phyloP scores from a whole-genome alignment of 1,284 basidiomycete species.

The Fomitopsis betulina region DNA sequence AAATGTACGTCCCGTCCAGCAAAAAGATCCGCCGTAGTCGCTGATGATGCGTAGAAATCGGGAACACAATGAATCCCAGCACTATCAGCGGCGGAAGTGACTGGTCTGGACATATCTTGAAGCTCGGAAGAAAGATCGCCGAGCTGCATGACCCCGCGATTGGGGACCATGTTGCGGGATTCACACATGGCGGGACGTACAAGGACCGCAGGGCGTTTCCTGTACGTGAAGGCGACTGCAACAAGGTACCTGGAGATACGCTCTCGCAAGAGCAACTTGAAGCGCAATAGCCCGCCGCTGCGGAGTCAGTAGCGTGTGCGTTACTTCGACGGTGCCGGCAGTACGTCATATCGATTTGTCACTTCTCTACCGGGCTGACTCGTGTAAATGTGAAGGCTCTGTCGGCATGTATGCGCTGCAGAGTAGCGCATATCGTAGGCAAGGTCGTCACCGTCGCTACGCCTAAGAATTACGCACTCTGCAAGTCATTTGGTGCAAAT shows the following conservation, averaged over 20 bases:
- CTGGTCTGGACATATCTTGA: slow-evolving; percentile 16
- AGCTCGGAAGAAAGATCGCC: slow-evolving; percentile 17
- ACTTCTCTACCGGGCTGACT: too few relatives aligned
- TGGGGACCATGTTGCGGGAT: slow-evolving; percentile 20
- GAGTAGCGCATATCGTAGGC: slow-evolving; percentile 35
- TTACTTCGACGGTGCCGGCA: not conserved
- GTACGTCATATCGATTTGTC: not conserved
- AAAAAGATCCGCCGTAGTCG: too few relatives aligned
- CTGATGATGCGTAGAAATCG: too few relatives aligned
- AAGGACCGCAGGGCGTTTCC: slow-evolving; percentile 27
- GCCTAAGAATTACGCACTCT: slow-evolving; percentile 32
- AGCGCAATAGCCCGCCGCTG: slow-evolving; percentile 24
- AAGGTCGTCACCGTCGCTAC: slow-evolving; percentile 37
- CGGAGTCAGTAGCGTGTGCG: slow-evolving; percentile 14
- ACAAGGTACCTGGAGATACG: slow-evolving; percentile 26
- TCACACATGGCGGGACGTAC: slow-evolving; percentile 14
- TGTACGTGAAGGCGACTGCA: slow-evolving; percentile 23
- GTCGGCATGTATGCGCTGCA: slow-evolving; percentile 42
- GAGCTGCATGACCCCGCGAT: not conserved
- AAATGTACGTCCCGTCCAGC: not conserved
- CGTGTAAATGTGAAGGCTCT: slow-evolving; percentile 12
- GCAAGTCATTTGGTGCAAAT: slow-evolving; percentile 37
- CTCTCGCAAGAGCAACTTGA: slow-evolving; percentile 29
- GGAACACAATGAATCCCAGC: slow-evolving; percentile 2
- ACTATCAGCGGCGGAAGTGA: slow-evolving; percentile 16